These are phyloP conservation scores for Solidago caesia DNA, from an alignment of 129 eudicot genomes.

Conservation along the genomic window DNA sequence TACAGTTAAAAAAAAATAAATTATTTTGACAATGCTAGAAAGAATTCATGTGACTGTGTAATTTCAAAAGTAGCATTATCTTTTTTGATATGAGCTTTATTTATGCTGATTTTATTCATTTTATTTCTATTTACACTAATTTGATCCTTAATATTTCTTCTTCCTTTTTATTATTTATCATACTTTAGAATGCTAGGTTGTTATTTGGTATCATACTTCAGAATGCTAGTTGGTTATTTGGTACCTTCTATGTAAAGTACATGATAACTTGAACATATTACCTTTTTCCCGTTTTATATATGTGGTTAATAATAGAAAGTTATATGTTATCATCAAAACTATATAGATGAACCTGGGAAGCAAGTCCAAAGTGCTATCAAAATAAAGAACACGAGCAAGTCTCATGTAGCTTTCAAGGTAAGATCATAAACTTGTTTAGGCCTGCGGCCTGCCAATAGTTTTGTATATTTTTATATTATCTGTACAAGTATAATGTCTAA, in stretches of 20 bases:
- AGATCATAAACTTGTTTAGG: slow-evolving; percentile 7
- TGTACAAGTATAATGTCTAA: background rate
- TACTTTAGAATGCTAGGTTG: background rate
- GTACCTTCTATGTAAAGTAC: background rate
- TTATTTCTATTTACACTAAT: too few species aligned
- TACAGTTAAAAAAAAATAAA: background rate
- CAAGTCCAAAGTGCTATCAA: slow-evolving; percentile 93
- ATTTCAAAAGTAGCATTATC: background rate
- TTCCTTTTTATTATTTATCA: background rate
- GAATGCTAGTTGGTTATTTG: background rate
- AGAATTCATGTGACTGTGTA: background rate
- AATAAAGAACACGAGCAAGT: slow-evolving; percentile 96
- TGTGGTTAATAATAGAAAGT: background rate
- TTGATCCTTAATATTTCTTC: too few species aligned
- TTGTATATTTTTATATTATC: background rate
- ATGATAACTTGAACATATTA: background rate
- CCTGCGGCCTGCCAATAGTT: slow-evolving; percentile 1
- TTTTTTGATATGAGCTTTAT: background rate
- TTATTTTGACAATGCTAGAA: background rate
- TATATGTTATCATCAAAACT: slow-evolving; percentile 13
- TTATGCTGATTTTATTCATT: too few species aligned
- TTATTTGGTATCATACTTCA: background rate
- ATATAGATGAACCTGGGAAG: slow-evolving; percentile 92
- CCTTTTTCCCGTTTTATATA: slow-evolving; percentile 3
- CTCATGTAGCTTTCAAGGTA: slow-evolving; percentile 99